A percentile compares a stretch with the other conserved stretches of the same genome.
phyloP scores from a whole-genome alignment of 768 basidiomycete genomes.

The Pleurotus pulmonarius region DNA sequence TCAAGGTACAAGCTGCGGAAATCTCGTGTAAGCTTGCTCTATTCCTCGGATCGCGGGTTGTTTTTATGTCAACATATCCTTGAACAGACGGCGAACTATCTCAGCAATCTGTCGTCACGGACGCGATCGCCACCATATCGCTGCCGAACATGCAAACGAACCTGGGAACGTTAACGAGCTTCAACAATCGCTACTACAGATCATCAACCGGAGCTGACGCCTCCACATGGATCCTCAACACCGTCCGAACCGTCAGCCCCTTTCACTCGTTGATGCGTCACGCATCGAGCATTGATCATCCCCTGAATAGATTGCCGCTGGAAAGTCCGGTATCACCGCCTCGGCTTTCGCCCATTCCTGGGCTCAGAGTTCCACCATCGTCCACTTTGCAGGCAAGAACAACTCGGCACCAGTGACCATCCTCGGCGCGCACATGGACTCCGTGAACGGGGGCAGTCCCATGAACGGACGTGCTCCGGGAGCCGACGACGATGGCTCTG shows the following conservation, averaged over 20 bases:
- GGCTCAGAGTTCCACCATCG: conserved; percentile 31
- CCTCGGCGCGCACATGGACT: conserved; percentile 40
- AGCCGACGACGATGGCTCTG: conserved; percentile 47
- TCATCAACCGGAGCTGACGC: conserved; percentile 26
- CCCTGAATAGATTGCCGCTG: conserved; percentile 6
- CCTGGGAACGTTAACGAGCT: conserved; percentile 26
- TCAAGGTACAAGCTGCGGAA: conserved; percentile 1
- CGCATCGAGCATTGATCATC: no score
- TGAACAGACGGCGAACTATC: conserved; percentile 21
- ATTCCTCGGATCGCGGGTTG: not conserved
- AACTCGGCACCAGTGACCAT: conserved; percentile 27
- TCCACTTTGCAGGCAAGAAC: conserved; percentile 28
- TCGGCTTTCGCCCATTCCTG: conserved; percentile 28
- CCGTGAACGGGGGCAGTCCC: conserved; percentile 34
- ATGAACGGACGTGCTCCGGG: conserved; percentile 42
- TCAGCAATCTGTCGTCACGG: conserved; percentile 18
- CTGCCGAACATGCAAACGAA: conserved; percentile 22
- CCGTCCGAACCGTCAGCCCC: conserved; percentile 16
- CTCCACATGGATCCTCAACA: conserved; percentile 26
- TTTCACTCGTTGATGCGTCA: not conserved
- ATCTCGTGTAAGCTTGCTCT: not conserved
- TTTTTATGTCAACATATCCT: not conserved
- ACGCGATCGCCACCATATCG: conserved; percentile 19
- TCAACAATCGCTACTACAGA: conserved; percentile 31
- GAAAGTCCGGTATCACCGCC: conserved; percentile 25